Conservation (phyloP, 139 green algal genomes). For the Coccomyxa sp. region DNA sequence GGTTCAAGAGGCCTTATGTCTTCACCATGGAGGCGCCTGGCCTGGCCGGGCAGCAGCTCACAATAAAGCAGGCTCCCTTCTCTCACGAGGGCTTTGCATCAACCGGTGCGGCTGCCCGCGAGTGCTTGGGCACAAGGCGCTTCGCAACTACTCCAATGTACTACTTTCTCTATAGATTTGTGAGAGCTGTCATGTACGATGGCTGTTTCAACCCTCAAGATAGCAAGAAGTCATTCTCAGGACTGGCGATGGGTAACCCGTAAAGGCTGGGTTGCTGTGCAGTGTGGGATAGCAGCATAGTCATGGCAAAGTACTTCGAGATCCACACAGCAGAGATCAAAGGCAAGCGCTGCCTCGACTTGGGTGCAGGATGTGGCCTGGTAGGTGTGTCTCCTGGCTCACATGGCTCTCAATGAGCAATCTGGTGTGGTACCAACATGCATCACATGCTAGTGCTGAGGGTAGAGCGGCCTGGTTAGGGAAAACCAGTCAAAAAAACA, state of each 20-base stretch:
- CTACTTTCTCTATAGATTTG: too few species aligned
- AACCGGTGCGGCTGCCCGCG: conserved; percentile 24
- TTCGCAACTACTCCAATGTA: too few species aligned
- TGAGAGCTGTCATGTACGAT: too few species aligned
- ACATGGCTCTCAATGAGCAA: not conserved
- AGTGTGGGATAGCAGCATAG: conserved; percentile 70
- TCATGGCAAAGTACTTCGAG: conserved; percentile 55
- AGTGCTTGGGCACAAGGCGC: not conserved
- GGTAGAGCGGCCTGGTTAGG: too few species aligned
- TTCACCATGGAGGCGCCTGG: conserved; percentile 25
- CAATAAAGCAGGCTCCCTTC: conserved; percentile 51
- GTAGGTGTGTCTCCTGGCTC: conserved; percentile 28
- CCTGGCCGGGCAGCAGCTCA: conserved; percentile 17
- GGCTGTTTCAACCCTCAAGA: not conserved
- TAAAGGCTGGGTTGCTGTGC: not conserved
- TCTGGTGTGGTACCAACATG: too few species aligned
- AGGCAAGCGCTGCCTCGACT: conserved; percentile 47
- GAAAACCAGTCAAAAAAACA: not conserved
- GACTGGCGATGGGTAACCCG: not conserved
- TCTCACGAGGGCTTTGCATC: conserved; percentile 54
- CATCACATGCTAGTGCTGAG: too few species aligned
- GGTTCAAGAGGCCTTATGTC: conserved; percentile 58
- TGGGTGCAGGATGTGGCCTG: conserved; percentile 61
- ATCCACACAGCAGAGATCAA: not conserved
- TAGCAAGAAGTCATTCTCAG: not conserved